Percentiles rank a stretch among this genome's conserved stretches.
Conservation (phyloP, 208 protist genomes). For the Sergeia podlipaevii region DNA sequence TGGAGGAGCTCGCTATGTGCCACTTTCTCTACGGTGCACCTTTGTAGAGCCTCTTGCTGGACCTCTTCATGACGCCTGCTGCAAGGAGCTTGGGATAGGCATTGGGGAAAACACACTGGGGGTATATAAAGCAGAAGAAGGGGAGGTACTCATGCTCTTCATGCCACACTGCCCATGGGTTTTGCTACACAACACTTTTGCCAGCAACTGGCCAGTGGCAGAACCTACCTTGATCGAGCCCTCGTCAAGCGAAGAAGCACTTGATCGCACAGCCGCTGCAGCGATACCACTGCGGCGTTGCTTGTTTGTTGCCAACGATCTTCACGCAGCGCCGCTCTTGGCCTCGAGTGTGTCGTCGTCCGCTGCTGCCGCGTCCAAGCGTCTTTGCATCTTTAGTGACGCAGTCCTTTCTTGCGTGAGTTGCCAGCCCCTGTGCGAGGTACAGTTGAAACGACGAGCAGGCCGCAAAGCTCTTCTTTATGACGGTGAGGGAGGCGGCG, state of each 20-base stretch:
- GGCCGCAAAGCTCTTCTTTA: too few relatives aligned
- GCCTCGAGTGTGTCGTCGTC: background rate
- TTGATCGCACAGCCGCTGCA: background rate
- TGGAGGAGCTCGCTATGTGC: too few relatives aligned
- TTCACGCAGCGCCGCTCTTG: slow-evolving; percentile 10
- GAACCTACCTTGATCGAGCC: background rate
- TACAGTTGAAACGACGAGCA: too few relatives aligned
- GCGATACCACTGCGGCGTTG: slow-evolving; percentile 16
- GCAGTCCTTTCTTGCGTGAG: slow-evolving; percentile 9
- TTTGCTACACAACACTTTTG: slow-evolving; percentile 54
- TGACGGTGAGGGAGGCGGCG: background rate
- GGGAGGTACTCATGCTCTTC: slow-evolving; percentile 41
- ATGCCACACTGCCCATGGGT: slow-evolving; percentile 65
- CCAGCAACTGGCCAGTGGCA: slow-evolving; percentile 22
- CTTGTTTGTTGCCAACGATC: slow-evolving; percentile 47
- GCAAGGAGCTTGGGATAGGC: slow-evolving; percentile 27
- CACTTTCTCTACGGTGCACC: too few relatives aligned
- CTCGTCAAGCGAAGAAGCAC: slow-evolving; percentile 2
- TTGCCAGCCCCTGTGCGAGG: slow-evolving; percentile 4
- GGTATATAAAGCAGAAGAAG: slow-evolving; percentile 13
- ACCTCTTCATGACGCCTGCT: slow-evolving; percentile 30
- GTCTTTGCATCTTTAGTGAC: slow-evolving; percentile 11
- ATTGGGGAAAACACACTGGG: slow-evolving; percentile 44
- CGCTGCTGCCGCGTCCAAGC: background rate
- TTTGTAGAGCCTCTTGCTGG: slow-evolving; percentile 30